These are phyloP conservation scores for Reutealis trisperma DNA, from an alignment of 345 rosid genomes.

Conservation along the genomic window DNA sequence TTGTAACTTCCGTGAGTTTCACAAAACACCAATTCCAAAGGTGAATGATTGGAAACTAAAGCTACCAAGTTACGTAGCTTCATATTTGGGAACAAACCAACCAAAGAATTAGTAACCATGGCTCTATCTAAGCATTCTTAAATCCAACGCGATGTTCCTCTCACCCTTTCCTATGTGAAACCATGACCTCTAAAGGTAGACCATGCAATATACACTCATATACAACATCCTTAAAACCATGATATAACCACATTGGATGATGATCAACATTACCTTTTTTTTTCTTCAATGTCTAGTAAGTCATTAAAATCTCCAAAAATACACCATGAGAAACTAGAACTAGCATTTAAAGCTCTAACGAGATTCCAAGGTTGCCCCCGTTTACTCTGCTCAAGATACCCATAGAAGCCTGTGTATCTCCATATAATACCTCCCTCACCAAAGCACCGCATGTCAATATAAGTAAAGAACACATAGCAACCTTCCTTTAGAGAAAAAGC, in stretches of 20 bases:
- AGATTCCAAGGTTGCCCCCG: not conserved
- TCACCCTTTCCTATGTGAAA: not conserved
- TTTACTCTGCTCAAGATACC: not conserved
- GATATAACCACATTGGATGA: not conserved
- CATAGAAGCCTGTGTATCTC: not conserved
- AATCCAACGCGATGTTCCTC: not conserved
- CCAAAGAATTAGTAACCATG: too few species aligned
- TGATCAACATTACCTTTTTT: not conserved
- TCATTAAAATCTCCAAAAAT: slow-evolving; percentile 6
- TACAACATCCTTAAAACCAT: not conserved
- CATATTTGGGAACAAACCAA: too few species aligned
- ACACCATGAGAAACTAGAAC: not conserved
- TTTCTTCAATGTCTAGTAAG: not conserved
- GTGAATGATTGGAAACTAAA: too few species aligned
- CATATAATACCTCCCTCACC: too few species aligned
- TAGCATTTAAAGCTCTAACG: not conserved
- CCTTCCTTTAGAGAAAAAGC: too few species aligned
- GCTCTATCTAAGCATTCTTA: too few species aligned
- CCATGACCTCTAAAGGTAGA: not conserved
- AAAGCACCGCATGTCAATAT: too few species aligned
- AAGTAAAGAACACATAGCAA: not conserved
- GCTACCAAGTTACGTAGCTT: too few species aligned
- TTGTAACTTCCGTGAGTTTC: too few species aligned
- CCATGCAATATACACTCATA: not conserved
- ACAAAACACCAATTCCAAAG: too few species aligned